Base-by-base conservation (phyloP, 768 basidiomycete genomes). In the Naganishia vishniacii region DNA sequence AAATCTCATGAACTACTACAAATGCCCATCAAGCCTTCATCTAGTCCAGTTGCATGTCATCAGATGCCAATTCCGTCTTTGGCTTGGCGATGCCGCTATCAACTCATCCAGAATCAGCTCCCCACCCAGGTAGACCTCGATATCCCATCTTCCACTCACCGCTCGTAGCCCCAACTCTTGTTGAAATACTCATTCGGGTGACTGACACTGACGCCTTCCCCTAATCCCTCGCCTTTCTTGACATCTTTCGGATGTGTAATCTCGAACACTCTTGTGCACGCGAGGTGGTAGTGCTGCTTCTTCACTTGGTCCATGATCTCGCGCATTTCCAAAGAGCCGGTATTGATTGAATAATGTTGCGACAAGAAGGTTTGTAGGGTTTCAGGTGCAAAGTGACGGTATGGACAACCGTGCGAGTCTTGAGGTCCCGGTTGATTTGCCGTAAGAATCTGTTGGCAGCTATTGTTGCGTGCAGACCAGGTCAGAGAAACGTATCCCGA, bases 241-340 rank as follows among this genome's bases (percentile, higher is more conserved):
- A 94, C 85, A 9, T 87, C 78, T 53, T 66, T 68, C 29, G 68
- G 85, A 75, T 98, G 94, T 26, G 92, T 95, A 29, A 95, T 82
- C 79, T 99, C 95, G 77, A 91, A 99, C 23, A 98, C 91, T 25
- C 93, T 83, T 9, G 95, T 98, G 79, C 95, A 99, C 7, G 93
- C 94, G 47, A 97, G 88, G 75, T 99, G 94, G 75, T 86, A 94
- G 74, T 94, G 91, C 3, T 82, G 80, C 18, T 81, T 81, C 73
- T 89, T 90, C 53, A 94, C 89, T 3, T 82, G 84, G 49, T 81
- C 81, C 81, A 90, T 83, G 64, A 98, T 84, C 74, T 98, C 95
- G 15, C 84, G 83, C 65, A 94, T 77, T 72, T 97, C 90, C 0
- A 80, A 76, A 5, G 83, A 79, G 86, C 64, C 83, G 77, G 25